phyloP scores from a whole-genome alignment of 345 rosid genomes.

The Nephelium lappaceum region DNA sequence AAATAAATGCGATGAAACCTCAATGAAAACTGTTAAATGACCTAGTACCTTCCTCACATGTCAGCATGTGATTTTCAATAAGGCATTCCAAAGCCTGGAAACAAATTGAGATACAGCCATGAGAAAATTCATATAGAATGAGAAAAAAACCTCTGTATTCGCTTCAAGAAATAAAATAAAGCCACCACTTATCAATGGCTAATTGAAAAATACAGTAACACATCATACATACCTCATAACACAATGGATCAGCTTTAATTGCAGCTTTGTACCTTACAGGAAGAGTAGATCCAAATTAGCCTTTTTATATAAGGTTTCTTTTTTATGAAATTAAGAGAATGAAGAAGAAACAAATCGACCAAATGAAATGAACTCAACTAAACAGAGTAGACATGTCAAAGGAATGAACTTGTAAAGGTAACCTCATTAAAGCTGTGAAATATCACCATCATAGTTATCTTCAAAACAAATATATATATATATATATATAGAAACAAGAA shows the following conservation, averaged over 20 bases:
- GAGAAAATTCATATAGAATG: slow-evolving; percentile 7
- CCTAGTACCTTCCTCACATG: slow-evolving; percentile 80
- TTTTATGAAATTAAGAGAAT: background rate
- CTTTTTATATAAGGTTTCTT: background rate
- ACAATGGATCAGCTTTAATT: slow-evolving; percentile 92
- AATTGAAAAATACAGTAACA: slow-evolving; percentile 13
- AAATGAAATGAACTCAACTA: background rate
- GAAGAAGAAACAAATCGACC: background rate
- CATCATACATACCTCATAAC: slow-evolving; percentile 75
- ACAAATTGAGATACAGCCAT: slow-evolving; percentile 15
- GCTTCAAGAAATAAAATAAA: no score
- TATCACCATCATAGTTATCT: background rate
- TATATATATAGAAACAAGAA: background rate
- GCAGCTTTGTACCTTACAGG: slow-evolving; percentile 92
- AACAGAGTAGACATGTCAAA: background rate
- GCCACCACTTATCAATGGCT: background rate
- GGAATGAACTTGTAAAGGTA: background rate
- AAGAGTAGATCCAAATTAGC: slow-evolving; percentile 15
- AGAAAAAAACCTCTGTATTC: background rate
- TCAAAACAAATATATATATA: no score
- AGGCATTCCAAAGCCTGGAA: slow-evolving; percentile 97
- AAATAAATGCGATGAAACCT: slow-evolving; percentile 5
- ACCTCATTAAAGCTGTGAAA: slow-evolving; percentile 13
- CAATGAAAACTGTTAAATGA: slow-evolving; percentile 13
- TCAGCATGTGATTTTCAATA: slow-evolving; percentile 91